Evolutionary conservation across 164 flowering plant species (phyloP), one percentile per base, ranked within the genome.

Genomic region (Piper betle): DNA sequence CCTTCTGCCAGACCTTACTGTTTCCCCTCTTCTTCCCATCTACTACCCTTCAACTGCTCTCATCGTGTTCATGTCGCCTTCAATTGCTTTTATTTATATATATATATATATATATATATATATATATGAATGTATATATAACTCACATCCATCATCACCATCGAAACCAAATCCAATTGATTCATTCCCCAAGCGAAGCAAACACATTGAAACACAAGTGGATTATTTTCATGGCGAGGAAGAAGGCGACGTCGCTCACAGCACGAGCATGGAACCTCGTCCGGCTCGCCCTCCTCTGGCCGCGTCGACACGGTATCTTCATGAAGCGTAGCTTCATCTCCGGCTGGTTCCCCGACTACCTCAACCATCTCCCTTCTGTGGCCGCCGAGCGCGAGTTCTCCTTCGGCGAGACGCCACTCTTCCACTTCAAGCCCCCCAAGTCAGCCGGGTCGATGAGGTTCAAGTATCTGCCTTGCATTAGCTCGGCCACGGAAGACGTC

Each of bases 391-490:
- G 78, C 1, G 72, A 91, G 76, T 79, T 88, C 64, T 88, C 98
- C 37, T 88, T 91, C 60, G 96, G 87, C 57, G 68, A 79, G 20
- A 87, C 98, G 0, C 98, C 98, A 0, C 52, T 81, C 38, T 66
- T 91, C 56, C 80, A 74, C 43, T 76, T 82, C 70, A 80, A 78
- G 56, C 74, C 84, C 80, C 82, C 76, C 59, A 74, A 85, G 0
- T 79, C 33, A 25, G 1, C 85, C 0, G 33, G 73, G 33, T 85
- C 96, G 37, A 52, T 74, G 85, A 73, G 88, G 15, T 82, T 82
- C 68, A 75, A 48, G 33, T 46, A 61, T 64, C 53, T 89, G 68
- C 84, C 87, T 5, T 90, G 94, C 78, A 74, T 85, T 4, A 79
- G 72, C 39, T 38, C 60, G 1, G 84, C 63, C 0, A 77, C 72